A percentile compares a stretch with the other conserved stretches of the same genome.
phyloP scores from a whole-genome alignment of 805 yeast species.

The Sugiyamaella smithiae region DNA sequence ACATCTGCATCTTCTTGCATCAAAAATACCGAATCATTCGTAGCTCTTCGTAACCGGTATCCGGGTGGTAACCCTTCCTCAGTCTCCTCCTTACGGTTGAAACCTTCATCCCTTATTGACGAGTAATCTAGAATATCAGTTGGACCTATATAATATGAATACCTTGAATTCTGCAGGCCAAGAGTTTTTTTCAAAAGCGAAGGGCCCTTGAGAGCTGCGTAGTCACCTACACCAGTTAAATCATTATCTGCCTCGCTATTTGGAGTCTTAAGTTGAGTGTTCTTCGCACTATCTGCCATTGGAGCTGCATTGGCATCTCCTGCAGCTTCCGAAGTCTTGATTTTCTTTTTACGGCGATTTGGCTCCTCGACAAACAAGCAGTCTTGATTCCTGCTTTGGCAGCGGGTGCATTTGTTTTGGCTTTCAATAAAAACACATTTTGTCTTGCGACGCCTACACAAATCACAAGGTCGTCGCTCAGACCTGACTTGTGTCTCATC shows the following conservation, averaged over 20 bases:
- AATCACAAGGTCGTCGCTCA: constrained; percentile 84
- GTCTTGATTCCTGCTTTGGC: constrained; percentile 66
- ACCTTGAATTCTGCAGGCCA: constrained; percentile 62
- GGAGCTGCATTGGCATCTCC: not conserved
- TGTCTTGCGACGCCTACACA: constrained; percentile 73
- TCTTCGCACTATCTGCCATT: not conserved
- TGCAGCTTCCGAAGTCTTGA: not conserved
- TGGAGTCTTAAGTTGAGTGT: not conserved
- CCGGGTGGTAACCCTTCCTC: constrained; percentile 70
- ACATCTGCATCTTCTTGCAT: constrained; percentile 66
- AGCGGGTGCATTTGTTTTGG: constrained; percentile 59
- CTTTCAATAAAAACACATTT: constrained; percentile 65
- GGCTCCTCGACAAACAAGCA: constrained; percentile 65
- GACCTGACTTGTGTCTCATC: too few relatives aligned
- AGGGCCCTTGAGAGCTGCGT: constrained; percentile 8
- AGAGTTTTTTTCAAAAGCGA: constrained; percentile 9
- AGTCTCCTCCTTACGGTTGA: constrained; percentile 54
- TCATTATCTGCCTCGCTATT: not conserved
- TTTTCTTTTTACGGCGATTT: constrained; percentile 33
- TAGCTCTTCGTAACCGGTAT: constrained; percentile 71
- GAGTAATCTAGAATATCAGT: constrained; percentile 77
- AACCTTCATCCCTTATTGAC: constrained; percentile 59
- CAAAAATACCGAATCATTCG: constrained; percentile 68
- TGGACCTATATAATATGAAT: constrained; percentile 82
- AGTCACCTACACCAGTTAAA: constrained; percentile 1